phyloP scores from a whole-genome alignment of 2,329 filamentous ascomycete species.

The Monascus ruber region DNA sequence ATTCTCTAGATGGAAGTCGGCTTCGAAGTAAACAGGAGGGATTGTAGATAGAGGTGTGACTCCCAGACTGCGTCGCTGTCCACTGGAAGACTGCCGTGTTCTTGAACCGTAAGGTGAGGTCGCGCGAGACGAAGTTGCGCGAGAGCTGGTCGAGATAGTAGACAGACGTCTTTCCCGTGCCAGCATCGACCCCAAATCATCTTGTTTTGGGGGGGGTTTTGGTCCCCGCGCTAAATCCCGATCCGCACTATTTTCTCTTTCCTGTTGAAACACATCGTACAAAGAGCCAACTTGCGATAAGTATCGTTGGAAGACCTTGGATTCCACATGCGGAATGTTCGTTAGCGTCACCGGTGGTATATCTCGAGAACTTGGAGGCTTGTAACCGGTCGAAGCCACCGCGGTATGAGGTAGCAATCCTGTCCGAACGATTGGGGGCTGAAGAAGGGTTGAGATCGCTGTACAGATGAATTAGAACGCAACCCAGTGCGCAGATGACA shows the following conservation, averaged over 20 bases:
- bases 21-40: slow-evolving; percentile 85
- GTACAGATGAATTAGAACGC: slow-evolving; percentile 6
- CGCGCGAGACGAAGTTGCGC: slow-evolving; percentile 15
- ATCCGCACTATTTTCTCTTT: slow-evolving; percentile 66
- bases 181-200: slow-evolving; percentile 39
- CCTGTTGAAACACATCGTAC: slow-evolving; percentile 78
- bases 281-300: slow-evolving; percentile 72
- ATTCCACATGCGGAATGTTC: slow-evolving; percentile 72
- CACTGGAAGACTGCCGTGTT: slow-evolving; percentile 41
- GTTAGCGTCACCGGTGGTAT: slow-evolving; percentile 89
- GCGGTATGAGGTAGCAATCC: slow-evolving; percentile 71
- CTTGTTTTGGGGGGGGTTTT: slow-evolving; percentile 31
- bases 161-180: slow-evolving; percentile 36
- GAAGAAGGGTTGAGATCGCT: slow-evolving; percentile 90
- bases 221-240: slow-evolving; percentile 37
- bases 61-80: slow-evolving; percentile 50
- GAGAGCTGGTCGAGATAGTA: slow-evolving; percentile 29
- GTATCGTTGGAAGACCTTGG: slow-evolving; percentile 72
- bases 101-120: slow-evolving; percentile 39
- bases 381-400: slow-evolving; percentile 58
- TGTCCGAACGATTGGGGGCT: slow-evolving; percentile 79
- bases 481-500: not conserved
- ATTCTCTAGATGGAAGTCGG: slow-evolving; percentile 90
- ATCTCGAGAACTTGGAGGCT: slow-evolving; percentile 72
- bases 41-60: slow-evolving; percentile 85